These are phyloP conservation scores for Papiliotrema fonsecae DNA, from an alignment of 1,284 basidiomycete genomes.

Conservation along the genomic window DNA sequence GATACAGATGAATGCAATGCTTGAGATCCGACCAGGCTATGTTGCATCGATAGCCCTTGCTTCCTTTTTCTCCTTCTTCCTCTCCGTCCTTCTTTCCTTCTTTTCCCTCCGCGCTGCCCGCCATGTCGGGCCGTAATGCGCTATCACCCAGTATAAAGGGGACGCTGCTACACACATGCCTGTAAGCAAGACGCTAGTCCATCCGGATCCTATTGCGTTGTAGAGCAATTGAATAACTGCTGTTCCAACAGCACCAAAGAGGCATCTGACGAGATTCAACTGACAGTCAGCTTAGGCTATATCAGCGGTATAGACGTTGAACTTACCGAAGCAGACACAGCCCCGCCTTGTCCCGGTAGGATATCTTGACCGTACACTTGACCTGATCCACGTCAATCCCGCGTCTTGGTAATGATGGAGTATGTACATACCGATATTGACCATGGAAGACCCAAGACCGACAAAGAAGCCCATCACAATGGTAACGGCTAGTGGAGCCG, in stretches of 20 bases:
- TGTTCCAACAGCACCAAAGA: conserved; percentile 42
- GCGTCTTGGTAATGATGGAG: background rate
- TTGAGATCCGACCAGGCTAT: too few species aligned
- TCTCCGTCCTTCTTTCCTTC: conserved; percentile 5
- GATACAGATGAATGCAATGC: too few species aligned
- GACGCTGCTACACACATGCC: conserved; percentile 27
- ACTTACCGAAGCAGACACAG: conserved; percentile 41
- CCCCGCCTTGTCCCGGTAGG: conserved; percentile 39
- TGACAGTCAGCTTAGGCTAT: conserved; percentile 6
- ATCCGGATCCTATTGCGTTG: conserved; percentile 37
- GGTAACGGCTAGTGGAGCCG: conserved; percentile 32
- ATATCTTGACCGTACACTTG: conserved; percentile 45
- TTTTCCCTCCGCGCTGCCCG: conserved; percentile 16
- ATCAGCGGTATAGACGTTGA: background rate
- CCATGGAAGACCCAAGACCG: conserved; percentile 32
- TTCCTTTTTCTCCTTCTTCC: too few species aligned
- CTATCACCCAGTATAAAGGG: conserved; percentile 30
- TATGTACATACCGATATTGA: conserved; percentile 19
- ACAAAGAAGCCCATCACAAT: conserved; percentile 40
- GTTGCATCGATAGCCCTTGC: too few species aligned
- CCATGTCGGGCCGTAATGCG: conserved; percentile 31
- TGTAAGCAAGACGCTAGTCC: conserved; percentile 42
- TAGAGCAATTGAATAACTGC: conserved; percentile 38
- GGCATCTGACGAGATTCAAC: conserved; percentile 45
- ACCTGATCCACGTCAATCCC: conserved; percentile 8